Conservation (phyloP, 1,284 basidiomycete species). For the Irpex rosettiformis region DNA sequence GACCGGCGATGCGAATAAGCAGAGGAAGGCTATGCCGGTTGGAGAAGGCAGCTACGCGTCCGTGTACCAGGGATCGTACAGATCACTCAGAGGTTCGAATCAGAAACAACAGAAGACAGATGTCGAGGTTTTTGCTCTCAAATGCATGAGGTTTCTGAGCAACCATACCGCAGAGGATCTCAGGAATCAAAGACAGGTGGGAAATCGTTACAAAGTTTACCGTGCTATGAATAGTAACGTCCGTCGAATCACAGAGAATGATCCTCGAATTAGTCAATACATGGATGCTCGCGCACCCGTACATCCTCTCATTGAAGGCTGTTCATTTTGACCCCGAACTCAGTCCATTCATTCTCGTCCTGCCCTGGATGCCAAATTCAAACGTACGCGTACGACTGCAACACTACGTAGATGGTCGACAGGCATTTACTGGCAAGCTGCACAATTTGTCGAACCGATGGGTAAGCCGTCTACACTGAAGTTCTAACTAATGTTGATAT, state of each 20-base stretch:
- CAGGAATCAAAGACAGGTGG: background rate
- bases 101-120: background rate
- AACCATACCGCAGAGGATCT: background rate
- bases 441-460: background rate
- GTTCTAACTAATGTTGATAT: background rate
- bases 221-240: no score
- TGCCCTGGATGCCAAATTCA: background rate
- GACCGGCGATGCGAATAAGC: no score
- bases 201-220: background rate
- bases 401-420: background rate
- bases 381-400: background rate
- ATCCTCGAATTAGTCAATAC: background rate
- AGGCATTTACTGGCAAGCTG: no score
- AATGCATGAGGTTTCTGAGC: background rate
- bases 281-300: background rate
- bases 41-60: no score
- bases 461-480: background rate
- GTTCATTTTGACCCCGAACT: background rate
- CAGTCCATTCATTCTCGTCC: background rate
- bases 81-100: no score
- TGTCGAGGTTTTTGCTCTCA: background rate
- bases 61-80: no score
- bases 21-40: no score
- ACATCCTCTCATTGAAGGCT: background rate
- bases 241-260: background rate